Evolutionary conservation across 140 eudicot species (phyloP), one percentile per base, ranked within the genome.

Genomic region (Erigeron philadelphicus): DNA sequence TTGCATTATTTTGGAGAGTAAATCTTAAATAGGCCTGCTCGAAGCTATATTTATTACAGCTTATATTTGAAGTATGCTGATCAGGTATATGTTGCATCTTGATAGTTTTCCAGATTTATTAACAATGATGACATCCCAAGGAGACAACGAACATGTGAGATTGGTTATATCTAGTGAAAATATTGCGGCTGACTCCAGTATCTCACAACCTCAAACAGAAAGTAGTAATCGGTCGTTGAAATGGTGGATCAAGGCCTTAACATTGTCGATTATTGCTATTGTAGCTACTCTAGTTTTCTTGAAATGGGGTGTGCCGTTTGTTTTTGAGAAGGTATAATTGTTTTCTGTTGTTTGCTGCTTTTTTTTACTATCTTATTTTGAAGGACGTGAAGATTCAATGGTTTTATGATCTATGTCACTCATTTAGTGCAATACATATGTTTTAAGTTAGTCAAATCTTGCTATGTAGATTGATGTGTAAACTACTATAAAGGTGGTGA

Each of bases 241-340:
- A 68, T 88, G 96, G 96, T 92, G 96, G 96, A 83, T 81, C 78
- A 88, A 85, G 76, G 76, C 78, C 66, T 35, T 78, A 41, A 74
- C 79, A 74, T 80, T 80, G 80, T 81, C 84, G 74, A 17, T 71
- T 52, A 21, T 79, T 59, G 58, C 80, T 53, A 50, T 83, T 23
- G 56, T 81, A 52, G 41, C 75, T 65, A 50, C 83, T 0, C 66
- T 89, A 31, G 53, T 81, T 68, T 84, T 84, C 70, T 46, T 83
- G 55, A 92, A 92, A 72, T 92, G 96, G 96, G 96, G 98, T 56
- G 83, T 84, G 65, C 98, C 98, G 16, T 92, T 92, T 86, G 57
- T 88, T 62, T 87, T 92, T 50, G 87, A 88, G 78, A 86, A 92
- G 96, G 98, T 92, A 86, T 23, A 41, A 6, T 9, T 3, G 17